Base-by-base conservation (phyloP, 208 protist genomes). In the Wallacemonas sp. region DNA sequence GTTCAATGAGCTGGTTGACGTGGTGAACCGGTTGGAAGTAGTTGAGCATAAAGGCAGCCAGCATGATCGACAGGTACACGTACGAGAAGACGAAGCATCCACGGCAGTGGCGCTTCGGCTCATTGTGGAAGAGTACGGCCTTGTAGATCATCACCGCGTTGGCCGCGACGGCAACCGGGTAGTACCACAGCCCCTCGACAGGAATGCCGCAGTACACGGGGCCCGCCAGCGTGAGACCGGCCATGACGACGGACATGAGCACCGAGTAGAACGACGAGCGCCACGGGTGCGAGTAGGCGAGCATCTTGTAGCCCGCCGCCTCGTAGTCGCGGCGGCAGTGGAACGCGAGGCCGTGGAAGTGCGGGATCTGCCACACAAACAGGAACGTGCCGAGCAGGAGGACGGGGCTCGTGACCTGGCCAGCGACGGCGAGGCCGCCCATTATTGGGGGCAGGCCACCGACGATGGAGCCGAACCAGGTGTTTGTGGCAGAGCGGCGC, bases 301-400 rank as follows among this genome's bases (percentile, higher is more conserved):
- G 76, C 93, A 97, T 97, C 64, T 90, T 87, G 80, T 95, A 97
- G 23, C 93, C 93, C 2, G 90, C 93, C 24, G 71, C 71, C 72
- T 93, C 78, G 65, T 97, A 97, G 73, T 97, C 93, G 36, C 89
- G 79, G 14, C 90, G 78, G 68, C 89, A 95, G 69, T 95, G 85
- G 68, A 94, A 97, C 38, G 87, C 81, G 9, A 97, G 75, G 9
- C 90, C 86, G 70, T 94, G 82, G 57, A 97, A 97, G 72, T 97
- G 93, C 27, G 93, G 93, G 60, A 97, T 96, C 76, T 97, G 93
- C 90, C 93, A 97, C 14, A 89, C 73, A 62, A 95, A 86, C 17
- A 97, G 74, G 23, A 97, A 72, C 24, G 75, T 61, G 12, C 75
- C 90, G 30, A 97, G 80, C 52, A 93, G 74, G 72, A 71, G 81